Evolutionary conservation across 805 yeast genomes (phyloP), one percentile per base, ranked within the genome.

Genomic region (Sugiyamaella lignohabitans): DNA sequence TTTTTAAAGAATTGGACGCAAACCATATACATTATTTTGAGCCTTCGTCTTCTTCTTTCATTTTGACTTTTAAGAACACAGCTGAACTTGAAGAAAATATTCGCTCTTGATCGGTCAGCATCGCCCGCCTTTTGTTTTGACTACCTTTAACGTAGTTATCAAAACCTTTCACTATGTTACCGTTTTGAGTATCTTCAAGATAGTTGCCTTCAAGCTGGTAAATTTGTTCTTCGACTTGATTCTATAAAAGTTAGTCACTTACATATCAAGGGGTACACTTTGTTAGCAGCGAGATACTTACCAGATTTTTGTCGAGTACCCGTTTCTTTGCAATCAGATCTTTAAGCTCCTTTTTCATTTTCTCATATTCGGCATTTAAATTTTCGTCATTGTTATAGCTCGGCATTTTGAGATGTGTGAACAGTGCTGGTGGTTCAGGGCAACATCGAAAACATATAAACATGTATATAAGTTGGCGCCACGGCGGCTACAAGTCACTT

Each of bases 81-180:
- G 83, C 78, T 5, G 88, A 80, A 51, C 91, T 81, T 60, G 84
- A 67, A 30, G 89, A 81, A 64, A 87, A 87, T 3, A 87, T 76
- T 41, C 94, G 78, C 58, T 87, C 96, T 30, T 82, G 84, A 52
- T 85, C 91, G 0, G 80, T 59, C 22, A 64, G 49, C 3, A 53
- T 53, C 70, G 66, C 76, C 75, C 43, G 72, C 61, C 49, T 75
- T 67, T 65, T 78, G 71, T 59, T 74, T 72, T 62, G 67, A 42
- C 53, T 62, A 6, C 53, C 64, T 45, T 83, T 84, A 42, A 82
- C 72, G 59, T 85, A 84, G 56, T 79, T 83, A 42, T 89, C 96
- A 58, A 88, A 89, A 1, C 98, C 98, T 53, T 84, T 83, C n/a
- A 87, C 84, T 22, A 91, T 82, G 62, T 87, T 89, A 0, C 96